Conservation (phyloP, 2,329 filamentous ascomycete genomes). For the Nannizziopsis arthrosporioides region DNA sequence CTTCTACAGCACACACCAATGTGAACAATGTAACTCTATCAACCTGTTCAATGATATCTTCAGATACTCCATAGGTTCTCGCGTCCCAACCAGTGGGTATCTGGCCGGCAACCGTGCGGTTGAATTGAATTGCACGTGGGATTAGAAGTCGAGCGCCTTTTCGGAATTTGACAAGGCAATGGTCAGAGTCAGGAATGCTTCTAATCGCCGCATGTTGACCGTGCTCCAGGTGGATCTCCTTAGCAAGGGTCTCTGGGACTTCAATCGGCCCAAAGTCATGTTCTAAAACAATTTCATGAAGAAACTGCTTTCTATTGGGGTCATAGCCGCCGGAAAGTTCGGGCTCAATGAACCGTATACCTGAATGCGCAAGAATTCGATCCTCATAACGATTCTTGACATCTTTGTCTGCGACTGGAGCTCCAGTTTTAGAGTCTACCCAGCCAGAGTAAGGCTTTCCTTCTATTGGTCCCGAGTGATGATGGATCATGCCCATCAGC, state of each 20-base stretch:
- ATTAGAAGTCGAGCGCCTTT: slow-evolving; percentile 25
- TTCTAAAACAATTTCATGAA: slow-evolving; percentile 27
- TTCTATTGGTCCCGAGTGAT: slow-evolving; percentile 93
- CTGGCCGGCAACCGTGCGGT: slow-evolving; percentile 25
- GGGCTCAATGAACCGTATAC: slow-evolving; percentile 26
- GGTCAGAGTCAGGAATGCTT: background rate
- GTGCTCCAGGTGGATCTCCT: slow-evolving; percentile 24
- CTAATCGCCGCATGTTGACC: slow-evolving; percentile 23
- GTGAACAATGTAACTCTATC: slow-evolving; percentile 28
- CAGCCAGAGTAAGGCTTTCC: slow-evolving; percentile 40
- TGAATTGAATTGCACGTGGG: slow-evolving; percentile 23
- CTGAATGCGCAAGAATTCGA: slow-evolving; percentile 25
- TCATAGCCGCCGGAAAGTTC: slow-evolving; percentile 18
- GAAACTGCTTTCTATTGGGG: slow-evolving; percentile 20
- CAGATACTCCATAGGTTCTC: slow-evolving; percentile 26
- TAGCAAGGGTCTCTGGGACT: slow-evolving; percentile 21
- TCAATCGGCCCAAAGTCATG: slow-evolving; percentile 28
- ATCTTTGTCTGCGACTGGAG: background rate
- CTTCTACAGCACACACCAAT: slow-evolving; percentile 24
- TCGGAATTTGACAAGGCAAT: slow-evolving; percentile 14
- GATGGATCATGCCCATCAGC: slow-evolving; percentile 99
- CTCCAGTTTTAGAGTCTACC: slow-evolving; percentile 3
- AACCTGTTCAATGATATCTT: slow-evolving; percentile 28
- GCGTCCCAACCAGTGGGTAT: slow-evolving; percentile 29
- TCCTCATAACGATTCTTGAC: slow-evolving; percentile 7